phyloP scores from a whole-genome alignment of 768 basidiomycete genomes.

The Tulasnella sp. region DNA sequence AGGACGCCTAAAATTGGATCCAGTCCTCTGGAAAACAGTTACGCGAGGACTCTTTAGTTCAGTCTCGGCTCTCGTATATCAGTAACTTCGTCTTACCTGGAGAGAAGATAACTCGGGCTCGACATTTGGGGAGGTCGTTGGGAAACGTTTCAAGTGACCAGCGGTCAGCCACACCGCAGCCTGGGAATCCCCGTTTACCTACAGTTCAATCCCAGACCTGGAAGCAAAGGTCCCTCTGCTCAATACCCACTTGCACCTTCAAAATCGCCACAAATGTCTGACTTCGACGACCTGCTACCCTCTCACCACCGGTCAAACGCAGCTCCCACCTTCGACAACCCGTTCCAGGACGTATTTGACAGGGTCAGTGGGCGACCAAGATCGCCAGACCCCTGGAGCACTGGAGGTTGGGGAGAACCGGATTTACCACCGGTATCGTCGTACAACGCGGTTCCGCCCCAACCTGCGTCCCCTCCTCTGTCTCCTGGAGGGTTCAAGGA shows the following conservation, averaged over 20 bases:
- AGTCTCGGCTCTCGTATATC: neutral
- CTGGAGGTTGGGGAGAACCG: constrained; percentile 2
- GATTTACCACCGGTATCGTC: neutral
- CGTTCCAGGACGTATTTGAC: constrained; percentile 16
- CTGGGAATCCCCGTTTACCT: too few relatives aligned
- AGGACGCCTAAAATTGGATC: constrained; percentile 68
- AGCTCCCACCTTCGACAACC: constrained; percentile 13
- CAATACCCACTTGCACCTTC: too few relatives aligned
- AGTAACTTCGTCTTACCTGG: neutral
- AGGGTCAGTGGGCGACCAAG: constrained; percentile 14
- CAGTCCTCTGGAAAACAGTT: constrained; percentile 35
- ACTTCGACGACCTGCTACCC: constrained; percentile 14
- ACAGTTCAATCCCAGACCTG: too few relatives aligned
- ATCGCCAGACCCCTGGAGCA: constrained; percentile 17
- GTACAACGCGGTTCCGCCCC: neutral
- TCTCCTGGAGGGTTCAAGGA: neutral
- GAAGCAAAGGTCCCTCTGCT: too few relatives aligned
- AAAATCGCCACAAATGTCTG: too few relatives aligned
- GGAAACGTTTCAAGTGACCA: too few relatives aligned
- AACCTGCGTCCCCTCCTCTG: neutral
- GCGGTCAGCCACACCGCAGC: too few relatives aligned
- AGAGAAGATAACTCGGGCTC: neutral
- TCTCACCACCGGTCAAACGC: neutral
- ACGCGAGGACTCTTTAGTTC: too few relatives aligned
- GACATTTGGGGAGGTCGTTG: too few relatives aligned